These are phyloP conservation scores for Leptomonas seymouri DNA, from an alignment of 208 protist species.

Conservation along the genomic window DNA sequence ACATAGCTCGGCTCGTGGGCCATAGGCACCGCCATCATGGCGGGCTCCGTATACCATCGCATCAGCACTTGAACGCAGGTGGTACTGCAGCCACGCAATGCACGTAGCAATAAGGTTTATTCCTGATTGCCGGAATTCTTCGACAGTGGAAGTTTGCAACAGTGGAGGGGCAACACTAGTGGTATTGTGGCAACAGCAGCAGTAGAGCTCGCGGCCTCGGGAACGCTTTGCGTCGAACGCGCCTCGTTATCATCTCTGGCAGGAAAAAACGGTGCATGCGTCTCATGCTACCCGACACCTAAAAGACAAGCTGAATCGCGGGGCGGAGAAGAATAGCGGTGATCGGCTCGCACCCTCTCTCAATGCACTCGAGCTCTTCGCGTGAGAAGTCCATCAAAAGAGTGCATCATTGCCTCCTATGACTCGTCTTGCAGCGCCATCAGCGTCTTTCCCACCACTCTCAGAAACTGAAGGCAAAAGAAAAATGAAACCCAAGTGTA, in stretches of 20 bases:
- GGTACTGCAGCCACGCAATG: neutral
- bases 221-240: too few species aligned
- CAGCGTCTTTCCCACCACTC: neutral
- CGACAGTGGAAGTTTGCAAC: neutral
- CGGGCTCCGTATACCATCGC: constrained; percentile 11
- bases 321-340: constrained; percentile 16
- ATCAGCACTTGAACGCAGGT: constrained; percentile 11
- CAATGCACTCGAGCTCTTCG: constrained; percentile 8
- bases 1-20: neutral
- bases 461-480: neutral
- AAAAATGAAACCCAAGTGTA: constrained; percentile 11
- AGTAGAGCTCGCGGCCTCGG: neutral
- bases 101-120: neutral
- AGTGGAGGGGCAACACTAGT: neutral
- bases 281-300: neutral
- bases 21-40: constrained; percentile 2
- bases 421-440: constrained; percentile 13
- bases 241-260: neutral
- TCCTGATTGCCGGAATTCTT: neutral
- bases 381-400: neutral
- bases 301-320: neutral
- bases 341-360: neutral
- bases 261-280: neutral
- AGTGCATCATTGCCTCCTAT: neutral
- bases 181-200: neutral